A percentile compares a stretch with the other conserved stretches of the same genome.
phyloP scores from a whole-genome alignment of 345 rosid species.

The Rhizophora mangle region DNA sequence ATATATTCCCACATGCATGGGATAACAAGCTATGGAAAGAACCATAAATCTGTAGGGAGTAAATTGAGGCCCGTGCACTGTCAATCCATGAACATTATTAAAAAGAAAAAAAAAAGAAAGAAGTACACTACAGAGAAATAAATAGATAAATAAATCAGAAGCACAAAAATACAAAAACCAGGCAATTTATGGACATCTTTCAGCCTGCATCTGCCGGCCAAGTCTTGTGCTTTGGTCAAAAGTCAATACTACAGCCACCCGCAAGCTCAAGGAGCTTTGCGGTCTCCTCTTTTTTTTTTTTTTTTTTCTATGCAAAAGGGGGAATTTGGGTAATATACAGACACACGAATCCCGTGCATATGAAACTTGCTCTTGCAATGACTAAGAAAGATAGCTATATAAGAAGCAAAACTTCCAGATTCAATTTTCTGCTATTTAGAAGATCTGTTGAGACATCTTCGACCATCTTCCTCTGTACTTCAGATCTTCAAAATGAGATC shows the following conservation, averaged over 20 bases:
- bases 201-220: conserved; percentile 7
- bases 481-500: conserved; percentile 10
- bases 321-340: conserved; percentile 13
- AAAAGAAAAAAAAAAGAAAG: too few relatives aligned
- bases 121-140: background rate
- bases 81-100: too few relatives aligned
- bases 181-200: conserved; percentile 1
- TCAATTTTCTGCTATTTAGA: conserved; percentile 11
- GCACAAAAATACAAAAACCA: background rate
- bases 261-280: conserved; percentile 20
- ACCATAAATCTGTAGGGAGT: too few relatives aligned
- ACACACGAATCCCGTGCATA: conserved; percentile 18
- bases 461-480: conserved; percentile 11
- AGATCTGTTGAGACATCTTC: conserved; percentile 11
- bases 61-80: too few relatives aligned
- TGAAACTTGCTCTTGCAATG: conserved; percentile 7
- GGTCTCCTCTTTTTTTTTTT: conserved; percentile 15
- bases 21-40: too few relatives aligned
- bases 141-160: background rate
- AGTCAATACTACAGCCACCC: conserved; percentile 6
- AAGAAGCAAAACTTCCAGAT: background rate
- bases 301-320: conserved; percentile 29
- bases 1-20: too few relatives aligned
- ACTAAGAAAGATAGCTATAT: background rate
- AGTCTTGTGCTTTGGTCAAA: background rate